These are phyloP conservation scores for Diospyros kaki DNA, from an alignment of 148 eudicot species.

Conservation along the genomic window DNA sequence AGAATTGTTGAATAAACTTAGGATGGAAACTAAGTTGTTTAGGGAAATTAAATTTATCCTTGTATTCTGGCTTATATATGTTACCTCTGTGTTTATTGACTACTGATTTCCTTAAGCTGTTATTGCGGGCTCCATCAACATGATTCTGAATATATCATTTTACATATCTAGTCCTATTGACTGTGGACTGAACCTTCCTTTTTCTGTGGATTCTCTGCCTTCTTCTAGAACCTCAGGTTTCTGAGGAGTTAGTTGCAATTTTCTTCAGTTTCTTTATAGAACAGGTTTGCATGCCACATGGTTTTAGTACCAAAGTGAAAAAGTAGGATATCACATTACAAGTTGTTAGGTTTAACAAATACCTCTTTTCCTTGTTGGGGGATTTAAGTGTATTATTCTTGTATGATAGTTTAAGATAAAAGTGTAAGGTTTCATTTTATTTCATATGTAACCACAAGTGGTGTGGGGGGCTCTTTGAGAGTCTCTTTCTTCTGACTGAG, in stretches of 20 bases:
- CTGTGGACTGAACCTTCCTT: not conserved
- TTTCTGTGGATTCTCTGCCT: not conserved
- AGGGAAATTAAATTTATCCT: too few species aligned
- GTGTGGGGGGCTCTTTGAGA: not conserved
- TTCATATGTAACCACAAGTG: not conserved
- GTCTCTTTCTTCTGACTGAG: not conserved
- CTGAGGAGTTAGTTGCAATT: not conserved
- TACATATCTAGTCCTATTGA: not conserved
- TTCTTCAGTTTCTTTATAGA: not conserved
- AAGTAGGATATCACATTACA: not conserved
- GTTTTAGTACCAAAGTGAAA: not conserved
- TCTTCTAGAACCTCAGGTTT: not conserved
- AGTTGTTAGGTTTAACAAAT: not conserved
- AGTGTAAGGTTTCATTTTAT: too few species aligned
- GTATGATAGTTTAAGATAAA: too few species aligned
- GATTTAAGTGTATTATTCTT: too few species aligned
- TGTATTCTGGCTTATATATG: too few species aligned
- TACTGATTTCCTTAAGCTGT: too few species aligned
- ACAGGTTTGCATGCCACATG: not conserved
- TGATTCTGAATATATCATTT: too few species aligned
- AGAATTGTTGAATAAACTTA: too few species aligned
- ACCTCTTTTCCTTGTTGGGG: not conserved
- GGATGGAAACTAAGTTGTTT: too few species aligned
- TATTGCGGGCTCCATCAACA: too few species aligned
- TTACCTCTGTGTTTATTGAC: too few species aligned